Evolutionary conservation across 2,329 filamentous ascomycete genomes (phyloP).

Genomic region (Didymellaceae sp.): DNA sequence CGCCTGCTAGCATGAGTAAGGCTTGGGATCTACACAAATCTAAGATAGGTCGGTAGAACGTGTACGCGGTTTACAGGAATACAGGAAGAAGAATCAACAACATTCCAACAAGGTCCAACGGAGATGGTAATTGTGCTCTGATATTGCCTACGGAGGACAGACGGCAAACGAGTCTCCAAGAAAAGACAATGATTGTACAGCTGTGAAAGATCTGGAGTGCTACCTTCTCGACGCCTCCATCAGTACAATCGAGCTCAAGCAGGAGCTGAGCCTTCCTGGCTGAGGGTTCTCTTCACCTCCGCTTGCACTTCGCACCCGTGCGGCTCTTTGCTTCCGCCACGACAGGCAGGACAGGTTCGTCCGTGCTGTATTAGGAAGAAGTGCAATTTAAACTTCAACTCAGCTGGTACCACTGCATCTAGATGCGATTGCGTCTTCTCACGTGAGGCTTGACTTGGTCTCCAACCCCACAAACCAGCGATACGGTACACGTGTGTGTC

Average conservation of each 20-base stretch:
- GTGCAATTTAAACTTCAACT: neutral
- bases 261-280: neutral
- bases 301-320: neutral
- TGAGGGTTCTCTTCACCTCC: neutral
- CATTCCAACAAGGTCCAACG: too few species aligned
- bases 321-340: neutral
- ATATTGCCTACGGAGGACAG: too few species aligned
- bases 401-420: neutral
- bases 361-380: constrained; percentile 1
- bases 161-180: too few species aligned
- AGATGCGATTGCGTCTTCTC: neutral
- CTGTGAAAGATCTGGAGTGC: neutral
- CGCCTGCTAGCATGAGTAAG: too few species aligned
- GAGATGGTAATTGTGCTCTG: too few species aligned
- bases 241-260: too few species aligned
- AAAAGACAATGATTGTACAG: too few species aligned
- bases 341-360: neutral
- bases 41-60: too few species aligned
- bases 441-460: neutral
- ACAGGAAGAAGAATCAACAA: too few species aligned
- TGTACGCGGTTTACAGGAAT: too few species aligned
- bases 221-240: too few species aligned
- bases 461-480: neutral
- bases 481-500: constrained; percentile 1
- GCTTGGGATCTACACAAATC: too few species aligned